A percentile compares a stretch with the other conserved stretches of the same genome.
Evolutionary conservation across 208 protist species (phyloP).

Genomic region (Leishmania amazonensis): DNA sequence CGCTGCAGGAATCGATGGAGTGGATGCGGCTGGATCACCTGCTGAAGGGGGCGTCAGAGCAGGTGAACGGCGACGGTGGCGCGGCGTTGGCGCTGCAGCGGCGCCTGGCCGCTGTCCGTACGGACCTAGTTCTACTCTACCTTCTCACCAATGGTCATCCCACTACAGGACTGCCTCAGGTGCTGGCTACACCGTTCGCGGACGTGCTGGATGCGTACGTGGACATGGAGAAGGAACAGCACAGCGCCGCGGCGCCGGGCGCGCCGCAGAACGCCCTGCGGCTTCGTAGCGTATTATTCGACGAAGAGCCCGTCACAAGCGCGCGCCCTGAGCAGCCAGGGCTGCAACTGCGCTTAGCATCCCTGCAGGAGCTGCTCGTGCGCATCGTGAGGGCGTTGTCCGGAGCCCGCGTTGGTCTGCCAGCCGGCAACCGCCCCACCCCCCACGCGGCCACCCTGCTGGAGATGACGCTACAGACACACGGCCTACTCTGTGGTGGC

Average conservation of each 20-base stretch:
- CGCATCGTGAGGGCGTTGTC: slow-evolving; percentile 13
- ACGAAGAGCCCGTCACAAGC: slow-evolving; percentile 30
- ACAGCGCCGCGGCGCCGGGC: not conserved
- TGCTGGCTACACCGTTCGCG: slow-evolving; percentile 45
- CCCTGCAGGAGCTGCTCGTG: slow-evolving; percentile 44
- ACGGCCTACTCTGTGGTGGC: slow-evolving; percentile 58
- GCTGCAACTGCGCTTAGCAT: slow-evolving; percentile 43
- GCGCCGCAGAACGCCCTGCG: not conserved
- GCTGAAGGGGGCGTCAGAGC: slow-evolving; percentile 10
- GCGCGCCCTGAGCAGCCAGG: slow-evolving; percentile 14
- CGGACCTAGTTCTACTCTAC: slow-evolving; percentile 68
- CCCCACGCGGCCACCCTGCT: slow-evolving; percentile 59
- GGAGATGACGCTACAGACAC: slow-evolving; percentile 65
- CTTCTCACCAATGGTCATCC: slow-evolving; percentile 58
- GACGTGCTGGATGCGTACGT: slow-evolving; percentile 69
- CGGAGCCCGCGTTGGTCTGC: slow-evolving; percentile 5
- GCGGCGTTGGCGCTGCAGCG: slow-evolving; percentile 18
- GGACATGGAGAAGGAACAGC: slow-evolving; percentile 14
- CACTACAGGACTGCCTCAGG: slow-evolving; percentile 46
- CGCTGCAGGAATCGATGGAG: slow-evolving; percentile 56
- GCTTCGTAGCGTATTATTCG: slow-evolving; percentile 34
- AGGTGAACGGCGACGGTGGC: not conserved
- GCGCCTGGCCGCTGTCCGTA: slow-evolving; percentile 49
- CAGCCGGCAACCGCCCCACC: slow-evolving; percentile 15
- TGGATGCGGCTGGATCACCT: slow-evolving; percentile 71